Base-by-base conservation (phyloP, 2,329 filamentous ascomycete species). In the Hirsutella rhossiliensis region DNA sequence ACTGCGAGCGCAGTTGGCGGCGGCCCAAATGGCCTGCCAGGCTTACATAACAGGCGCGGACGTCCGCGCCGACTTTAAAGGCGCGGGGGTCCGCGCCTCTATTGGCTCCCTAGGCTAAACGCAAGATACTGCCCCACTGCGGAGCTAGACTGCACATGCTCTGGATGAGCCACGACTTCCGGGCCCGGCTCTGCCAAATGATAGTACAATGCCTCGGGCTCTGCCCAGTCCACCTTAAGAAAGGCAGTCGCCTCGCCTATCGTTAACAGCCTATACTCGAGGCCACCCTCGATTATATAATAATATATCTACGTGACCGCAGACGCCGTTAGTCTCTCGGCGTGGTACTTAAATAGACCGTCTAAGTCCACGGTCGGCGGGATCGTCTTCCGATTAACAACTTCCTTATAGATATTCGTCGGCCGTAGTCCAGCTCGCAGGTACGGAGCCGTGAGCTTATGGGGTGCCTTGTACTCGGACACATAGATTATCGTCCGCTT, bases 291-390 rank as follows among this genome's bases (percentile, higher is more conserved):
- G 11, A 75, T 62, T 62, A 75, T 75, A 52, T 73, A 72, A 32
- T 68, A 61, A 50, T 68, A 75, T 1, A 61, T 65, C 54, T 75
- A 64, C 5, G 66, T 67, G 32, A 75, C 53, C 11, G 69, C 62
- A 20, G 68, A 62, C 9, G 62, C 59, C 0, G 64, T 55, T 5
- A 68, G 56, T 46, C 53, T 61, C 43, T 64, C 61, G n/a, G 61
- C 61, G 31, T 60, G 48, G 38, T 67, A 61, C 37, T 56, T 46
- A 38, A 63, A 62, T 6, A 48, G 57, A 13, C 58, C 61, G 5
- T 58, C 58, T 29, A 47, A 53, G 45, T 60, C 48, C 1, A 39
- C 40, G 1, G 41, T 45, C 15, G 50, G 60, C 0, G 55, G 58
- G 5, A 54, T 52, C 2, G 52, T 61, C 12, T 44, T 49, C 4